Base-by-base conservation (phyloP, 2,329 filamentous ascomycete genomes). In the Stemphylium lycopersici region DNA sequence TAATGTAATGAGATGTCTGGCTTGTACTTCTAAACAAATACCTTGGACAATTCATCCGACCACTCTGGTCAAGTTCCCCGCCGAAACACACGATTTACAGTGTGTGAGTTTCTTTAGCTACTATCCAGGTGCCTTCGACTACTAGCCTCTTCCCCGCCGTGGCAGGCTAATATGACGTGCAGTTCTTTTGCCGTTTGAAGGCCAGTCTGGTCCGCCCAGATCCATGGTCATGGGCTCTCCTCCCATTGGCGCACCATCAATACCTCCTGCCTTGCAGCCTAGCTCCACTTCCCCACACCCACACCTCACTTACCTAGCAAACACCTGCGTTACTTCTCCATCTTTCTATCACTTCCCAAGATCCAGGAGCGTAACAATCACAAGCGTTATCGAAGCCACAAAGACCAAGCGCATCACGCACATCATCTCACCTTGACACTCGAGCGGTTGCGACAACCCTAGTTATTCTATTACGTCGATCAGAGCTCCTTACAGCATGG, bases 1-100 rank as follows among this genome's bases (percentile, higher is more conserved):
- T 73, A 43, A 33, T 37, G 8, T 4, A 29, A 11, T n/a, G n/a
- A n/a, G n/a, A n/a, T 6, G n/a, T n/a, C 16, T 32, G 12, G 13
- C 12, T 24, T n/a, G 6, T 24, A 36, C 13, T 12, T 11, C 10
- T 4, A 16, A 16, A 45, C 12, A 16, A 18, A 20, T 13, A 12
- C n/a, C 15, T 26, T 12, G 4, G 13, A 39, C 7, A 15, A 36
- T 10, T 6, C 10, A 13, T 16, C 26, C 26, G 7, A 29, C 26
- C 3, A 11, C 26, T 29, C 2, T 10, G 26, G 6, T 29, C 10
- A 29, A 6, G 11, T 29, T 29, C 26, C 26, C 26, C 26, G 8
- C 26, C 10, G 26, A 29, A 29, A 29, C 26, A 29, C 10, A 29
- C 11, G 26, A 29, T 29, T 29, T 29, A 29, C 6, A 3, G 11